Evolutionary conservation across 768 basidiomycete genomes (phyloP), one percentile per base, ranked within the genome.

Genomic region (Kondoa malvinella): DNA sequence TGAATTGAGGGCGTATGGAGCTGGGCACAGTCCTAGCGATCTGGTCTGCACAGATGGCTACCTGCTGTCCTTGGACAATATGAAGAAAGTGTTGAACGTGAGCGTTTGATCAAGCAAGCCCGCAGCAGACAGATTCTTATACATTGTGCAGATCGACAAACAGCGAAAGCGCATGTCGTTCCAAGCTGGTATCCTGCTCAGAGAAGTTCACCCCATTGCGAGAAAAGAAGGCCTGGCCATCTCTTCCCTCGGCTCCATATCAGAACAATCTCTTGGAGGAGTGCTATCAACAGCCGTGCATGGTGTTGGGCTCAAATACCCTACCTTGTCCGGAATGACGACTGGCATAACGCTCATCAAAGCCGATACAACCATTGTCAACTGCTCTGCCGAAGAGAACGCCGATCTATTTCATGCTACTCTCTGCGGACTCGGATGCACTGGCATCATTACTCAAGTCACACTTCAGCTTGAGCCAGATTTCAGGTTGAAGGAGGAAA

Each of bases 221-320:
- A 25, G 58, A 14, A 26, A 25, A 26, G 8, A 60, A 60, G 58
- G 58, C 14, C 12, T 60, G n/a, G n/a, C 58, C 12, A 14, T 60
- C 30, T 31, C 58, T 8, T 4, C 30, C 15, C 27, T 60, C 8
- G 95, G 95, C 34, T 92, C 91, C 31, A 96, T 99, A 74, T 94
- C 91, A 34, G 92, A 95, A 76, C 94, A 96, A 77, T 89, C 91
- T 1, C 81, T 99, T 71, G 92, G 84, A 30, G 95, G 95, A 57
- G 84, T 92, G 73, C 81, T 97, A 74, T 86, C 90, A 16, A 99
- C 95, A 70, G 90, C 90, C 4, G 92, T 92, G 0, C 95, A 99
- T 80, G 95, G 92, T 65, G 86, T 89, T 15, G 94, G 95, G 56
- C 80, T 87, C 68, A 75, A 78, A 57, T 92, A 83, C 78, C 84